Conservation (phyloP, 179 eudicot genomes). For the Heliamphora pulchella region DNA sequence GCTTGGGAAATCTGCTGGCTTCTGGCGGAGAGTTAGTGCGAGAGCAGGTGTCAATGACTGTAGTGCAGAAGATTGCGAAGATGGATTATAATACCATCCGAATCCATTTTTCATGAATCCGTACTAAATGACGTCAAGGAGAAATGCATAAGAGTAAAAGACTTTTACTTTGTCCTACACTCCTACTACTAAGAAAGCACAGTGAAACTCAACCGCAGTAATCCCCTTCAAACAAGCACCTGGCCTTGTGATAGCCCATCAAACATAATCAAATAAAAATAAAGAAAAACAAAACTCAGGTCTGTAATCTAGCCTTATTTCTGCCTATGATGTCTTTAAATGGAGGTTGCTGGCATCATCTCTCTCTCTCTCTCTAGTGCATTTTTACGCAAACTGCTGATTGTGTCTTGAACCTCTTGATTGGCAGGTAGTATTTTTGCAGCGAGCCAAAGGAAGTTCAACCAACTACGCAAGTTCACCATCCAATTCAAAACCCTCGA, state of each 20-base stretch:
- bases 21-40: neutral
- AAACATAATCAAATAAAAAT: neutral
- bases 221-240: neutral
- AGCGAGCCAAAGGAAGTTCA: conserved; percentile 47
- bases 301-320: neutral
- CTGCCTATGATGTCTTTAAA: neutral
- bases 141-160: neutral
- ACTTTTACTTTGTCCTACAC: neutral
- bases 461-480: conserved; percentile 36
- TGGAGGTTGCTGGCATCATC: neutral
- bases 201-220: neutral
- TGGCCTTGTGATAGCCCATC: neutral
- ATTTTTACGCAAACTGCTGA: conserved; percentile 14
- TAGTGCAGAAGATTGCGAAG: neutral
- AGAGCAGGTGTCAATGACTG: neutral
- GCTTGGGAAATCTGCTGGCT: neutral
- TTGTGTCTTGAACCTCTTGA: conserved; percentile 12
- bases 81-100: neutral
- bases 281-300: neutral
- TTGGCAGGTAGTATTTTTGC: conserved; percentile 70
- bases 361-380: neutral
- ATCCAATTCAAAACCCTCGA: conserved; percentile 43
- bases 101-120: neutral
- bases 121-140: neutral
- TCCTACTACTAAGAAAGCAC: neutral